phyloP scores from a whole-genome alignment of 1,284 basidiomycete genomes.

The Crucibulum parvulum region DNA sequence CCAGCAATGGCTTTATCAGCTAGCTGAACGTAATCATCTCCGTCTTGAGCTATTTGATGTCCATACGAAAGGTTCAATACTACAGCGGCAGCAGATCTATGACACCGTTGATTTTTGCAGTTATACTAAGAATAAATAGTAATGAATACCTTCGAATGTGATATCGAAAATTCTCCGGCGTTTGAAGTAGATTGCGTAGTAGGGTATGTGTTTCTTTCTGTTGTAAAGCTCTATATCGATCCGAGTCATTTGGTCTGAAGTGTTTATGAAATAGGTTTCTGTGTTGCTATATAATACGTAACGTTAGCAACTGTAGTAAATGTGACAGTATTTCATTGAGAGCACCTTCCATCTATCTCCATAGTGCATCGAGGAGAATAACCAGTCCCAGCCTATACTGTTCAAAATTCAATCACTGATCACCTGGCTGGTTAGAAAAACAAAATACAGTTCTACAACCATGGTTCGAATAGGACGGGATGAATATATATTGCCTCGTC shows the following conservation, averaged over 20 bases:
- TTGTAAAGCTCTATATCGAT: constrained; percentile 42
- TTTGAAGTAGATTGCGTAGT: constrained; percentile 39
- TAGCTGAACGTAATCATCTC: constrained; percentile 50
- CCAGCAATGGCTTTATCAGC: constrained; percentile 45
- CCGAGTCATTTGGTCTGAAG: constrained; percentile 39
- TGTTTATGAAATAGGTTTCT: constrained; percentile 52
- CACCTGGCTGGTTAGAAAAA: background rate
- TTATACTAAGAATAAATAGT: no score
- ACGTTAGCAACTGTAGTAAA: background rate
- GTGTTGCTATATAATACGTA: constrained; percentile 32
- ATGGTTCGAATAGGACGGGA: constrained; percentile 50
- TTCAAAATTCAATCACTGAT: background rate
- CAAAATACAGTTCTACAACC: constrained; percentile 50
- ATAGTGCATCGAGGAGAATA: constrained; percentile 53
- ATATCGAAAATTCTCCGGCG: constrained; percentile 40
- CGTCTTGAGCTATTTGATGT: constrained; percentile 36
- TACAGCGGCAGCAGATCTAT: constrained; percentile 43
- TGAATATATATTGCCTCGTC: constrained; percentile 52
- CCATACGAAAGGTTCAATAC: constrained; percentile 49
- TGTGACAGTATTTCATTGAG: constrained; percentile 1
- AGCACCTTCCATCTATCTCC: constrained; percentile 44
- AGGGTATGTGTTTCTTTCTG: constrained; percentile 44
- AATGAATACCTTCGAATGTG: constrained; percentile 39
- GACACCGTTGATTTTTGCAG: no score
- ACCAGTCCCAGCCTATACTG: constrained; percentile 58